These are phyloP conservation scores for Handroanthus guayacan DNA, from an alignment of 257 asterid species.

Conservation along the genomic window DNA sequence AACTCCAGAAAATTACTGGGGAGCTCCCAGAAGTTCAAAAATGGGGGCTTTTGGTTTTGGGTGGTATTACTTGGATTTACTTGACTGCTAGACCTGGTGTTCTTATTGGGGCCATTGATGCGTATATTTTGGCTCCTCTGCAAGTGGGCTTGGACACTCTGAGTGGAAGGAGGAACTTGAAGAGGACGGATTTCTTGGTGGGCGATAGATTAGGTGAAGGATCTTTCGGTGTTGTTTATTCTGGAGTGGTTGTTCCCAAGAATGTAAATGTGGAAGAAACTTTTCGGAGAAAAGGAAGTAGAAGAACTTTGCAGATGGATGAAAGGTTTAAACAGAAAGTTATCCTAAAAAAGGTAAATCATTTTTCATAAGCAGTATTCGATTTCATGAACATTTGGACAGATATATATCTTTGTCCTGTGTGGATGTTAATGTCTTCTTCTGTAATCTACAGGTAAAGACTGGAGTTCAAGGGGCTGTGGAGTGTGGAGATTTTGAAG, in stretches of 20 bases:
- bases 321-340: slow-evolving; percentile 76
- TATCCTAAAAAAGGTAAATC: slow-evolving; percentile 82
- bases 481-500: slow-evolving; percentile 92
- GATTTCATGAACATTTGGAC: neutral
- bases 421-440: slow-evolving; percentile 25
- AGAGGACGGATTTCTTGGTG: slow-evolving; percentile 75
- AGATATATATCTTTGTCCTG: neutral
- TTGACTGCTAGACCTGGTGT: slow-evolving; percentile 96
- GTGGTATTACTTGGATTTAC: slow-evolving; percentile 80
- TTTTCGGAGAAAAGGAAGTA: slow-evolving; percentile 47
- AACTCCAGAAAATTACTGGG: slow-evolving; percentile 47
- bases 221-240: slow-evolving; percentile 89
- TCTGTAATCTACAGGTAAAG: slow-evolving; percentile 61
- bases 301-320: slow-evolving; percentile 49
- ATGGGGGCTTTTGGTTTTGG: slow-evolving; percentile 60
- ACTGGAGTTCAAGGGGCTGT: slow-evolving; percentile 88
- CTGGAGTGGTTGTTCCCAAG: slow-evolving; percentile 85
- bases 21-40: slow-evolving; percentile 63
- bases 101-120: slow-evolving; percentile 84
- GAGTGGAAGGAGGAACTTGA: slow-evolving; percentile 77
- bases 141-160: slow-evolving; percentile 75
- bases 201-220: slow-evolving; percentile 90
- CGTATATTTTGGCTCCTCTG: slow-evolving; percentile 82
- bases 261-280: slow-evolving; percentile 56
- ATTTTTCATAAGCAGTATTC: neutral